Base-by-base conservation (phyloP, 768 basidiomycete genomes). In the Hygrophoropsis aurantiaca region DNA sequence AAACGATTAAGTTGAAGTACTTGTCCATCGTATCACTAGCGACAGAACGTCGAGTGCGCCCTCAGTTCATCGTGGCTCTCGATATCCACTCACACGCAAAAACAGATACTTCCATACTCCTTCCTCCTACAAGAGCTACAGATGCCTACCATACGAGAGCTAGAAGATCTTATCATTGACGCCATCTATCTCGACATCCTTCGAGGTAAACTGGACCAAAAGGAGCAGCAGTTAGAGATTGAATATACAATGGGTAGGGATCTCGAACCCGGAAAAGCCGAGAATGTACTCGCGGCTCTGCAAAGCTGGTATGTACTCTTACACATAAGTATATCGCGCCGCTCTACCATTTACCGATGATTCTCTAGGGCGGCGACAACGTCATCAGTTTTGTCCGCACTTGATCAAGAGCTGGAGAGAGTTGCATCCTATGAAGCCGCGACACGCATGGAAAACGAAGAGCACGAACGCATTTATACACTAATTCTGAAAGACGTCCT, bases 101-200 rank as follows among this genome's bases (percentile, higher is more conserved):
- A 19, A 44, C 57, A 89, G 93, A 88, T 90, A 56, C 79, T 97
- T 3, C 82, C 91, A 0, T 98, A 98, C 65, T 65, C 81, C 9
- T 69, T 77, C 27, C 79, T 98, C 2, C 78, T 90, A 6, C 61
- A 79, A 42, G 71, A 78, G 3, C 78, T 99, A 16, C 80, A 90
- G 40, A 77, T 95, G 66, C 74, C 82, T 3, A 84, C 80, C 5
- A 82, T 94, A 48, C 85, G 94, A 44, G 89, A 89, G 47, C 83
- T 99, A 3, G 95, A 99, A 65, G 94, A 97, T 67, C 82, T 97
- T 53, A 90, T 98, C 61, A 98, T 99, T 65, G 94, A 97, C 58
- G 89, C 89, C 10, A 94, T 97, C 66, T 98, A 97, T 68, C 82
- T 90, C 33, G 88, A 91, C 62, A 73, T 97, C 32, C 75, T 99